A percentile compares a stretch with the other conserved stretches of the same genome.
Evolutionary conservation across 305 asterid species (phyloP).

Genomic region (Solanum hybrid): DNA sequence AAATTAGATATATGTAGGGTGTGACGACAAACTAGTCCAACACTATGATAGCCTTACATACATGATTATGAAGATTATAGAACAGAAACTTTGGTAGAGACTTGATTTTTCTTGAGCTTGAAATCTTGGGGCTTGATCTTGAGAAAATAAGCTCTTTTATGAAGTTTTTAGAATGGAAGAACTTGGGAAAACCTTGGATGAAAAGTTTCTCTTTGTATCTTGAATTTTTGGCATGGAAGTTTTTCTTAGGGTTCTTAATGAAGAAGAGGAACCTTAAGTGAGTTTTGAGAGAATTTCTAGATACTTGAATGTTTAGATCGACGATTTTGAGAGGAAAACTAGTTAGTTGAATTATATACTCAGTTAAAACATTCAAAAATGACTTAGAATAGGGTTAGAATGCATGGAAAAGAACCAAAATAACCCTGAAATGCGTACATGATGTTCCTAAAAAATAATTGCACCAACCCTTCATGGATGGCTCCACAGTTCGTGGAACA

Average conservation of each 20-base stretch:
- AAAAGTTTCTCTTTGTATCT: neutral
- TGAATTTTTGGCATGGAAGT: neutral
- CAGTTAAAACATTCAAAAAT: too few relatives aligned
- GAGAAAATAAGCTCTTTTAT: neutral
- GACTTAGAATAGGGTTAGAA: neutral
- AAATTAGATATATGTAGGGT: neutral
- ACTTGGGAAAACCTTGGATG: neutral
- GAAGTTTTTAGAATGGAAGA: neutral
- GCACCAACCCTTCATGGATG: neutral
- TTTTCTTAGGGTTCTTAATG: neutral
- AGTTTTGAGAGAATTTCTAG: neutral
- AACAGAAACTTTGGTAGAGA: neutral
- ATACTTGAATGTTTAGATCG: neutral
- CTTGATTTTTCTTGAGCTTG: neutral
- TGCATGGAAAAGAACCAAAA: neutral
- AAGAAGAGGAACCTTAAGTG: neutral
- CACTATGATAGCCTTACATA: neutral
- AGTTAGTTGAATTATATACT: neutral
- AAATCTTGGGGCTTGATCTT: neutral
- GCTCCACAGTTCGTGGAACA: neutral
- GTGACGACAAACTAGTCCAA: neutral
- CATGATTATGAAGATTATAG: neutral
- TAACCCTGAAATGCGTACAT: neutral
- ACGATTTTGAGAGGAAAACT: neutral
- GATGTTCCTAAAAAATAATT: neutral